Conservation (phyloP, 2,329 filamentous ascomycete species). For the Aspergillus sp. region DNA sequence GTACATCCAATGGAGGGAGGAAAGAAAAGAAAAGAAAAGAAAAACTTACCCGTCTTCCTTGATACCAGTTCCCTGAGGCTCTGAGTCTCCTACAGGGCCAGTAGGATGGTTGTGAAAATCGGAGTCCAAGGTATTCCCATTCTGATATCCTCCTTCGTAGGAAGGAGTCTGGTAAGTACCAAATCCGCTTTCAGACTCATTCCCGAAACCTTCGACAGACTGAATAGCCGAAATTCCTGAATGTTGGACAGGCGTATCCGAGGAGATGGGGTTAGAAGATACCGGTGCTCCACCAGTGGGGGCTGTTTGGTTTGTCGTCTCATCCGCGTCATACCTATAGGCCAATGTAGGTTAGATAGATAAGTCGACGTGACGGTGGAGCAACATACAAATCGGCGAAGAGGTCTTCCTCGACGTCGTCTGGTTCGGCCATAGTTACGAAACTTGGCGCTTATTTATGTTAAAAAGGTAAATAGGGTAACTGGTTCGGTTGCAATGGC, state of each 20-base stretch:
- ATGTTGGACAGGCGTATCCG: constrained; percentile 29
- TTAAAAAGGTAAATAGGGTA: constrained; percentile 4
- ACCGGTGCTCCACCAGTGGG: constrained; percentile 38
- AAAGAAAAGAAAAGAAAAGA: neutral
- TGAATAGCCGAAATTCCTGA: constrained; percentile 35
- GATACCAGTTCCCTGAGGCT: constrained; percentile 51
- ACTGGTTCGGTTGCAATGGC: neutral
- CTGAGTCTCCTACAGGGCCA: constrained; percentile 28
- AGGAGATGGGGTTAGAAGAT: constrained; percentile 33
- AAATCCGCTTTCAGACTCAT: constrained; percentile 22
- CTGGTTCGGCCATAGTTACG: constrained; percentile 70
- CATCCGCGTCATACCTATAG: constrained; percentile 67
- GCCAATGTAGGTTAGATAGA: constrained; percentile 14
- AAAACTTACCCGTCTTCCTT: constrained; percentile 91
- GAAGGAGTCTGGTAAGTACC: constrained; percentile 22
- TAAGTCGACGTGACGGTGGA: neutral
- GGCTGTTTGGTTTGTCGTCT: constrained; percentile 43
- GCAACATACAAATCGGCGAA: constrained; percentile 83
- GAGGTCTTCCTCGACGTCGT: constrained; percentile 88
- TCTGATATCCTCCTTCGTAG: constrained; percentile 26
- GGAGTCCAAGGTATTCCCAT: constrained; percentile 27
- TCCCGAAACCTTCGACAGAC: constrained; percentile 31
- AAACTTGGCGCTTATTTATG: constrained; percentile 6
- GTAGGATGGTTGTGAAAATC: constrained; percentile 20
- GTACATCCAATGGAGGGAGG: neutral